Base-by-base conservation (phyloP, 106 monocot species). In the Apostasia shenzhenica region DNA sequence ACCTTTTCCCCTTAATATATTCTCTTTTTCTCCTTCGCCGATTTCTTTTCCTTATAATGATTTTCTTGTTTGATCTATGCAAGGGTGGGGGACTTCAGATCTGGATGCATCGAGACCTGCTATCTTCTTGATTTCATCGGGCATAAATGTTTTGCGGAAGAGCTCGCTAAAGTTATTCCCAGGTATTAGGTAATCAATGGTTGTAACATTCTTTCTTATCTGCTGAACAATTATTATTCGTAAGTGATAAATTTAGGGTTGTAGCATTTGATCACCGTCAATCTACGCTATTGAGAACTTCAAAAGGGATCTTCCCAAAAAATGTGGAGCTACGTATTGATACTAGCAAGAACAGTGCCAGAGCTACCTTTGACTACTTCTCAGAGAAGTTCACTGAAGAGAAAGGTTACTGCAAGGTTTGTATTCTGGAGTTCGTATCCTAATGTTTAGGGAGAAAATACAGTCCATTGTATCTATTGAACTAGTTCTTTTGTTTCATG, bases 91-190 rank as follows among this genome's bases (percentile, higher is more conserved):
- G 93, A 93, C 67, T 84, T 93, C 54, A 74, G 54, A 12, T 52
- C 38, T 14, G 74, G 69, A 46, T 66, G 68, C 12, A 69, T 91
- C 38, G 69, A 80, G 4, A 91, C 74, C 6, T 88, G 91, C 76
- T 95, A 88, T 66, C 85, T 95, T 54, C 86, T 95, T 14, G 88
- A 88, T 60, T 86, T 91, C 74, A 59, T 86, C 6, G 94, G 94
- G 11, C 86, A 91, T 0, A 73, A 77, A 1, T 41, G 57, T 48
- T 91, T 95, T 47, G 76, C 88, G 0, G 37, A 77, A 2, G 79
- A 86, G 57, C 76, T 95, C 44, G 75, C 88, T 8, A 55, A 46
- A 55, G 76, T 87, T 56, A 52, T 90, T 48, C 87, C 87, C 6
- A 45, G 72, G 90, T 90, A 73, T 56, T 50, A 45, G 72, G 90